Conservation (phyloP, 2,329 filamentous ascomycete genomes). For the Didymella sp. region DNA sequence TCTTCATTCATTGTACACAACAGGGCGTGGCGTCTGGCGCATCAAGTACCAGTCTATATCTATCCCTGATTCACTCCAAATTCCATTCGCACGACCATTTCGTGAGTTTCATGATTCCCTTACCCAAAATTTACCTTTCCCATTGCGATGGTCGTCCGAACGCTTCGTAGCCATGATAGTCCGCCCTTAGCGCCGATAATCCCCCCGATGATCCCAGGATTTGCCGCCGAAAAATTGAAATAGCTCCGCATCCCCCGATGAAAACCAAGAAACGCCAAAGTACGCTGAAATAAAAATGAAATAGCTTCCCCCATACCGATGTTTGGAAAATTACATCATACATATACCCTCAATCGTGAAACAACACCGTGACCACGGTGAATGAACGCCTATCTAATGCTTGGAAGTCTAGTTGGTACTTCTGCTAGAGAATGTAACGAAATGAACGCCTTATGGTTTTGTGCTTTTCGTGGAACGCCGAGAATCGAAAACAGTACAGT, state of each 20-base stretch:
- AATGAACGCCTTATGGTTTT: slow-evolving; percentile 19
- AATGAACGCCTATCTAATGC: slow-evolving; percentile 33
- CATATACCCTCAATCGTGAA: slow-evolving; percentile 15
- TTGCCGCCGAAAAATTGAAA: slow-evolving; percentile 43
- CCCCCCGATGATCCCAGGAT: slow-evolving; percentile 19
- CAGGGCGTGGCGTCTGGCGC: background rate
- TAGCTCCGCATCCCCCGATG: slow-evolving; percentile 40
- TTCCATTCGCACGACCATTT: background rate
- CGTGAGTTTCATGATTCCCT: background rate
- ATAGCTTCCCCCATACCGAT: slow-evolving; percentile 32
- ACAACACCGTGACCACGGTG: slow-evolving; percentile 11
- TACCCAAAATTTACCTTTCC: background rate
- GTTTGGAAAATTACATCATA: slow-evolving; percentile 32
- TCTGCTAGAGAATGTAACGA: slow-evolving; percentile 17
- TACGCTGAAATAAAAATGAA: slow-evolving; percentile 33
- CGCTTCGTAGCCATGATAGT: slow-evolving; percentile 12
- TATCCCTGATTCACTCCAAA: background rate
- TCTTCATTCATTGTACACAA: slow-evolving; percentile 1
- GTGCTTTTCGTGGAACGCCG: slow-evolving; percentile 25
- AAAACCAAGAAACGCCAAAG: slow-evolving; percentile 12
- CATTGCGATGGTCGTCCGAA: slow-evolving; percentile 13
- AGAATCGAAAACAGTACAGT: slow-evolving; percentile 10
- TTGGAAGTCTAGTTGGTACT: slow-evolving; percentile 20
- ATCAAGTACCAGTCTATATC: background rate
- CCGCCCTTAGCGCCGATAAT: slow-evolving; percentile 11